Conservation (phyloP, 148 eudicot genomes). For the Cornus controversa region DNA sequence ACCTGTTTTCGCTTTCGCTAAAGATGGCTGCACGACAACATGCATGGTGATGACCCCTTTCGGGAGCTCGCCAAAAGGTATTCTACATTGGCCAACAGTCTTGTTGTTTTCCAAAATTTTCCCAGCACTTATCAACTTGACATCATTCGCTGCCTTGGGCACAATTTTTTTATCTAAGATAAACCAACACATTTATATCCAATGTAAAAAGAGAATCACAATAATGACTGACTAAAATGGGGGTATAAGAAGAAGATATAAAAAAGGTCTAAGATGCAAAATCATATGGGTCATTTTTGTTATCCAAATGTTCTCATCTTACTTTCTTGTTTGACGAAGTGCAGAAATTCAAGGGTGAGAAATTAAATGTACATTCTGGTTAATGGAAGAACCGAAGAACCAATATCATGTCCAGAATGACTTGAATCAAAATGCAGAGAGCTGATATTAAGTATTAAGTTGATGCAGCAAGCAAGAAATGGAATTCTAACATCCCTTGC, state of each 20-base stretch:
- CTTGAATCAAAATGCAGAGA: neutral
- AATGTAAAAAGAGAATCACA: neutral
- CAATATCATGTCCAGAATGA: neutral
- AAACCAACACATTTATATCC: neutral
- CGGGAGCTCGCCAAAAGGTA: conserved; percentile 69
- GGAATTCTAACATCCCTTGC: neutral
- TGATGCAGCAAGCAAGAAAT: neutral
- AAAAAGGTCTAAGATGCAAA: neutral
- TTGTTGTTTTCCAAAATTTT: conserved; percentile 83
- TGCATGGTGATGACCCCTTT: conserved; percentile 76
- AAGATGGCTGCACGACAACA: conserved; percentile 85
- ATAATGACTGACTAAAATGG: neutral
- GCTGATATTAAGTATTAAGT: neutral
- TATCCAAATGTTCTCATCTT: too few species aligned
- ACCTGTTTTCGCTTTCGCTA: conserved; percentile 78
- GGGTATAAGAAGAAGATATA: neutral
- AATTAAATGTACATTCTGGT: too few species aligned
- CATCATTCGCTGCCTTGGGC: conserved; percentile 70
- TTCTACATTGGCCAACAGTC: conserved; percentile 79
- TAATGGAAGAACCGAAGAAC: too few species aligned
- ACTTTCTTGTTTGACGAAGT: too few species aligned
- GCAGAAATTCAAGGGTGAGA: too few species aligned
- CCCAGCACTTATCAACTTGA: conserved; percentile 77
- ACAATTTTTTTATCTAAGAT: conserved; percentile 60
- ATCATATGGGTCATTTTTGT: too few species aligned